Conservation (phyloP, 176 grass and related monocot genomes). For the Eleusine indica region DNA sequence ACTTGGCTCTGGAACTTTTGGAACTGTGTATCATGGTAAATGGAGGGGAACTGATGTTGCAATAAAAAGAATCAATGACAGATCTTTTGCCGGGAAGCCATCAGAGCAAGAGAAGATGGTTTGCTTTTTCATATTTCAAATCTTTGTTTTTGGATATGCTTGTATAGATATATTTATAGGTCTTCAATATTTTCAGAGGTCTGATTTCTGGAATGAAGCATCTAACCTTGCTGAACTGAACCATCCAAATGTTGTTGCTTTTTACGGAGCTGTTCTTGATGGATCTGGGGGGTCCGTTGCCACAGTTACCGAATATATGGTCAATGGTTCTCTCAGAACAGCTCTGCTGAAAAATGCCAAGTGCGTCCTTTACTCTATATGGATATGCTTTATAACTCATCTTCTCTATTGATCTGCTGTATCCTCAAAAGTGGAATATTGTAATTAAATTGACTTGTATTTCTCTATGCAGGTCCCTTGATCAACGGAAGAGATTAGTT, state of each 20-base stretch:
- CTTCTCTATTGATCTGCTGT: conserved; percentile 20
- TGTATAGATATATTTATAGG: conserved; percentile 15
- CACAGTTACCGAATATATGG: conserved; percentile 97
- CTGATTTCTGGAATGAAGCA: conserved; percentile 99
- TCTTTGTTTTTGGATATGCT: neutral
- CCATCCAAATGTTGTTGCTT: conserved; percentile 95
- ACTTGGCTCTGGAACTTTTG: conserved; percentile 96
- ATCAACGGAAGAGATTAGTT: conserved; percentile 72
- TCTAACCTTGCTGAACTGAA: conserved; percentile 87
- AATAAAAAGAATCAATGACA: conserved; percentile 96
- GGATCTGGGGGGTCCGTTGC: conserved; percentile 88
- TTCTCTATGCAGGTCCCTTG: conserved; percentile 59
- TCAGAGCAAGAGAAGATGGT: conserved; percentile 97
- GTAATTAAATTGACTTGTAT: neutral
- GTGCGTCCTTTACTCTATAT: conserved; percentile 49
- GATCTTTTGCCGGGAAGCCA: conserved; percentile 89
- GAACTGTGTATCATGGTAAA: conserved; percentile 99
- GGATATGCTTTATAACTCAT: conserved; percentile 8
- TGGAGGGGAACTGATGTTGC: conserved; percentile 98
- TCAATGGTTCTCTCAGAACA: conserved; percentile 93
- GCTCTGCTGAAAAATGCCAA: conserved; percentile 90
- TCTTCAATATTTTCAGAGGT: conserved; percentile 55
- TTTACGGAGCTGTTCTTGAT: conserved; percentile 95
- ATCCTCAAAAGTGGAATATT: conserved; percentile 20
- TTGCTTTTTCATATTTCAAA: conserved; percentile 19